These are phyloP conservation scores for Acanthamoeba sp. DNA, from an alignment of 208 protist species.

Conservation along the genomic window DNA sequence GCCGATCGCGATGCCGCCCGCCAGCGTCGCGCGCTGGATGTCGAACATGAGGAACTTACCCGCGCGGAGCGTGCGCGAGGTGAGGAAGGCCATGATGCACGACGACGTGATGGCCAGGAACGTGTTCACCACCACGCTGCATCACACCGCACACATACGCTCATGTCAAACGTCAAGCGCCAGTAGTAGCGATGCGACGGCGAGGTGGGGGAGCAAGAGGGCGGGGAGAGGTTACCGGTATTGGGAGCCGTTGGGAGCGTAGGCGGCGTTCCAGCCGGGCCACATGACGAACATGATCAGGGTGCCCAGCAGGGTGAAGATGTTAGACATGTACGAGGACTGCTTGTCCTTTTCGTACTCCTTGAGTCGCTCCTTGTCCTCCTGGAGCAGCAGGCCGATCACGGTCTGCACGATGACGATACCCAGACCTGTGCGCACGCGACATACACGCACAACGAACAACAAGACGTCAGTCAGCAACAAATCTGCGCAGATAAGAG, in stretches of 20 bases:
- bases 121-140: slow-evolving; percentile 53
- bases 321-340: slow-evolving; percentile 55
- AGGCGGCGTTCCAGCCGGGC: slow-evolving; percentile 62
- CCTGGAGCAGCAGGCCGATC: neutral
- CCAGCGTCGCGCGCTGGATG: slow-evolving; percentile 59
- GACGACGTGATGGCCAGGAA: slow-evolving; percentile 44
- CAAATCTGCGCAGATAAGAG: neutral
- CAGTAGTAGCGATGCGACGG: too few species aligned
- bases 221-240: neutral
- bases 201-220: neutral
- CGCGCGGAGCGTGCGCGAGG: slow-evolving; percentile 36
- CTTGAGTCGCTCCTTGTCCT: slow-evolving; percentile 10
- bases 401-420: neutral
- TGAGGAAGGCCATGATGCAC: slow-evolving; percentile 53
- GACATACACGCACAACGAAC: too few species aligned
- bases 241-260: slow-evolving; percentile 28
- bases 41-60: slow-evolving; percentile 73
- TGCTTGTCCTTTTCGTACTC: slow-evolving; percentile 55
- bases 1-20: slow-evolving; percentile 58
- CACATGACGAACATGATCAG: slow-evolving; percentile 68
- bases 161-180: too few species aligned
- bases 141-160: too few species aligned
- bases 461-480: neutral
- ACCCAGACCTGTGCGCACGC: neutral
- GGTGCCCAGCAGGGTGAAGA: slow-evolving; percentile 44